Base-by-base conservation (phyloP, 164 flowering plant species). In the Saururus chinensis region DNA sequence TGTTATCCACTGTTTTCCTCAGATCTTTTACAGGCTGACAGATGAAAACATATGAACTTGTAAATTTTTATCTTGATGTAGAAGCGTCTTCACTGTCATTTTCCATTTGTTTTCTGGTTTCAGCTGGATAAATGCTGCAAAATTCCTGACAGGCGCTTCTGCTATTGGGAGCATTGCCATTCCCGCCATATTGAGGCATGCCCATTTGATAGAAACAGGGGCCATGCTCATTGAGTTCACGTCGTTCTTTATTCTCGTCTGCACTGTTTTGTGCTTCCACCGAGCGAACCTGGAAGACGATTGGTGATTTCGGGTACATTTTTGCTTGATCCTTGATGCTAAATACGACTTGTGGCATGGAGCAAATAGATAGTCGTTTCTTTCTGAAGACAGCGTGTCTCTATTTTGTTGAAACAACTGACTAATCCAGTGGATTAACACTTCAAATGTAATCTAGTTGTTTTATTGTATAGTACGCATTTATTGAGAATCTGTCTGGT, bases 111-210 rank as follows among this genome's bases (percentile, higher is more conserved):
- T 26, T 19, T 17, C 37, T 14, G 17, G 51, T 40, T 51, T 25
- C 68, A 76, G 79, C 55, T 76, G 79, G 76, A 68, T 73, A 14
- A 76, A 77, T 73, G 97, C 92, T 59, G 97, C 99, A 12, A 93
- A 93, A 69, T 90, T 93, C 69, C 59, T 93, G 75, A 93, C 99
- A 1, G 97, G 99, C 53, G 99, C 97, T 37, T 93, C 99, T 11
- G 76, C 89, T 12, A 85, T 93, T 13, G 99, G 99, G 51, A 90
- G 99, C 80, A 62, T 93, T 59, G 99, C 97, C 52, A 90, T 93
- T 63, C 99, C 99, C 21, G 85, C 86, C 42, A 88, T 93, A 61
- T 86, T 90, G 21, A 82, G 88, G 77, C 99, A 90, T 53, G 97
- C 97, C 0, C 69, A 78, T 59, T 64, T 93, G 80, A 93, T 93